These are phyloP conservation scores for Solidago caesia DNA, from an alignment of 129 eudicot genomes.

Conservation along the genomic window DNA sequence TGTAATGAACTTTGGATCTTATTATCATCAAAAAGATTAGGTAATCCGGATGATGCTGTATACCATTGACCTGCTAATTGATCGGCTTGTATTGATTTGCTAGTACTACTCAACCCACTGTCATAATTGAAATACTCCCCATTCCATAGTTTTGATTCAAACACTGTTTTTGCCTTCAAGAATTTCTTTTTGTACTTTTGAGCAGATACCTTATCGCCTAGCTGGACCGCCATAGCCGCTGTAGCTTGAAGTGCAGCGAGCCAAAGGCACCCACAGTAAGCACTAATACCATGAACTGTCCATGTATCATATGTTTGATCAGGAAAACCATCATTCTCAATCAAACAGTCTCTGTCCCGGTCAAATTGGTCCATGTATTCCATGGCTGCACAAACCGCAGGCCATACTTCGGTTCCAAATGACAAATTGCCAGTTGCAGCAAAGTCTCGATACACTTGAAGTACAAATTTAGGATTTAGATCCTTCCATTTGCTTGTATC, in stretches of 20 bases:
- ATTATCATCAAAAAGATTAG: slow-evolving; percentile 68
- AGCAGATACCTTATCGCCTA: slow-evolving; percentile 66
- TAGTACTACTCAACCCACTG: slow-evolving; percentile 84
- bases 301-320: slow-evolving; percentile 98
- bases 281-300: slow-evolving; percentile 96
- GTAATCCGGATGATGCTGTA: slow-evolving; percentile 79
- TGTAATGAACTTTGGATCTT: slow-evolving; percentile 68
- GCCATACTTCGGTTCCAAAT: slow-evolving; percentile 91
- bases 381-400: slow-evolving; percentile 90
- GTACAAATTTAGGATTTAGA: slow-evolving; percentile 91
- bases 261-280: slow-evolving; percentile 95
- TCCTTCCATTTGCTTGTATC: slow-evolving; percentile 98
- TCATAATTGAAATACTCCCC: slow-evolving; percentile 91
- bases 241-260: slow-evolving; percentile 96
- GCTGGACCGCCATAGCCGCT: slow-evolving; percentile 86
- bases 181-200: slow-evolving; percentile 70
- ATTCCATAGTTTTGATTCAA: slow-evolving; percentile 81
- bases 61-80: slow-evolving; percentile 99
- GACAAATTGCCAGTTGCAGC: slow-evolving; percentile 77
- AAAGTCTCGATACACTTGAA: slow-evolving; percentile 89
- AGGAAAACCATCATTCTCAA: slow-evolving; percentile 94
- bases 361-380: slow-evolving; percentile 97
- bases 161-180: slow-evolving; percentile 61
- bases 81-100: slow-evolving; percentile 91
- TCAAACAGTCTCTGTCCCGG: slow-evolving; percentile 65